Evolutionary conservation across 441 rosid species (phyloP), one percentile per base, ranked within the genome.

Genomic region (Manihot esculenta): DNA sequence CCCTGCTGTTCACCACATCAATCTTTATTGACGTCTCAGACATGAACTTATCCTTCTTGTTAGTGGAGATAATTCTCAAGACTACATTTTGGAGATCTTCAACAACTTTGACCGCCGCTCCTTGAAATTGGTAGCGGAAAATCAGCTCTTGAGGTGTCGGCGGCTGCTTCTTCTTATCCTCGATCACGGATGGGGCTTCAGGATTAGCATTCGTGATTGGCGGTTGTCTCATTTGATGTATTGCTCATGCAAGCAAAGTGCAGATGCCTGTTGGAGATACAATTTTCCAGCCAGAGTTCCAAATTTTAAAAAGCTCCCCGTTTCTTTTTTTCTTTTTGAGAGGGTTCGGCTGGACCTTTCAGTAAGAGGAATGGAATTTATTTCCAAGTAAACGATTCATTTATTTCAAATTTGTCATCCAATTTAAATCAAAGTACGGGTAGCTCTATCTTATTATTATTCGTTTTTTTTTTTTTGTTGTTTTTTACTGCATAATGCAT

Each of bases 71-170:
- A 66, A 84, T 79, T 66, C 89, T 84, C 68, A 85, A 73, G 18
- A 92, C 84, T 20, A 88, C 85, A 63, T 80, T 87, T 74, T 94
- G 99, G 24, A 92, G 94, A 76, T 94, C 97, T 70, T 92, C 97
- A 58, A 94, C 92, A 41, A 88, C 99, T 73, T 89, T 92, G 72
- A 86, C 44, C 27, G 97, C 89, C 18, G 99, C 97, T 77, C 92
- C 84, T 0, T 83, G 83, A 7, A 79, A 74, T 66, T 87, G 84
- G 83, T 94, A 94, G 79, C 86, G 95, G 67, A 90, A 84, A 69
- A 94, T 84, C 62, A 94, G 87, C 30, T 94, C 97, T 48, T 85
- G 73, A 0, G 97, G 85, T 0, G 89, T 78, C 12, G 97, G 95
- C 49, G 82, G 68, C 70, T 84, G 89, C 74, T 72, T 81, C 82